Evolutionary conservation across 1,139 yeast species (phyloP).

Genomic region (Scheffersomyces insectosa): DNA sequence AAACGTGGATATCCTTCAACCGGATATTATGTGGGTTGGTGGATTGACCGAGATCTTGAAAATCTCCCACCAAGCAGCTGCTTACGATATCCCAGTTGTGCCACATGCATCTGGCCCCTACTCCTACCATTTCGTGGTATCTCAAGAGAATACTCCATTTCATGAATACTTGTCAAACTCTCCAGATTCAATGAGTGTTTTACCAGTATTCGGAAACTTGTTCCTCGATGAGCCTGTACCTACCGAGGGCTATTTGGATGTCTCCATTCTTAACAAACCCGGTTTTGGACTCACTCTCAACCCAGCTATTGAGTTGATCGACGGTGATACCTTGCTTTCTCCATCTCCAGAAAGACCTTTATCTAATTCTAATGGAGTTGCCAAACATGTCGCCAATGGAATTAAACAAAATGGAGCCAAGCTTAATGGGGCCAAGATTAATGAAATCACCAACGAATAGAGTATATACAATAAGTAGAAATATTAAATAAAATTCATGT

Average conservation of each 20-base stretch:
- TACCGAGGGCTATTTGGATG: conserved; percentile 38
- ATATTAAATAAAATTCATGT: too few relatives aligned
- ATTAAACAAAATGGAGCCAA: neutral
- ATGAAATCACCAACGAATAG: too few relatives aligned
- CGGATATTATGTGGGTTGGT: conserved; percentile 57
- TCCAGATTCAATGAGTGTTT: conserved; percentile 44
- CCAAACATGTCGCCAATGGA: neutral
- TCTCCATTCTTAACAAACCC: conserved; percentile 41
- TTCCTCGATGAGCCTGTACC: conserved; percentile 51
- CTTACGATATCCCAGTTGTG: conserved; percentile 52
- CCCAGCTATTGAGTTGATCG: conserved; percentile 40
- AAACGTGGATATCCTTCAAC: conserved; percentile 48
- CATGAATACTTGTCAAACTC: conserved; percentile 53
- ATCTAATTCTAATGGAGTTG: conserved; percentile 12
- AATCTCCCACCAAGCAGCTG: conserved; percentile 50
- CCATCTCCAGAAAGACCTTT: conserved; percentile 43
- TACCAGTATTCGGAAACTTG: conserved; percentile 48
- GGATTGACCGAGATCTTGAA: conserved; percentile 49
- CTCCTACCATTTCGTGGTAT: conserved; percentile 49
- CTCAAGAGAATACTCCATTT: conserved; percentile 51
- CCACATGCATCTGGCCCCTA: conserved; percentile 55
- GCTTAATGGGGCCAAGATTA: too few relatives aligned
- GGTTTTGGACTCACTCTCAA: conserved; percentile 49
- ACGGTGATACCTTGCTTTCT: conserved; percentile 35
- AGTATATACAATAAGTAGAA: too few relatives aligned